Base-by-base conservation (phyloP, 108 stramenopile species). In the Pseudonitzschia pungens region DNA sequence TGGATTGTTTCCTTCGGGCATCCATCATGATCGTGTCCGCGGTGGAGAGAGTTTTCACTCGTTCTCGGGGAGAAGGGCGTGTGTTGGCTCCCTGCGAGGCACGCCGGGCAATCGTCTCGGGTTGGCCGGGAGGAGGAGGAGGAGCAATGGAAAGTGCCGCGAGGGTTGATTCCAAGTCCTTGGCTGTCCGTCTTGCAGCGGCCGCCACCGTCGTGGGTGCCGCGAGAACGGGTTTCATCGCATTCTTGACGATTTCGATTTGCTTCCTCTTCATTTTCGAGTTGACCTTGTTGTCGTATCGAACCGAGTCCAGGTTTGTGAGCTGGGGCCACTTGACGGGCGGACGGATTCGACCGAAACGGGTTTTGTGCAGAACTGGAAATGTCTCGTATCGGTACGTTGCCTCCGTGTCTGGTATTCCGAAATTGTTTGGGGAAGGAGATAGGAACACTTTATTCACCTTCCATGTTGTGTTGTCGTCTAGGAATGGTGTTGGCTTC, bases 401-500 rank as follows among this genome's bases (percentile, higher is more conserved):
- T 2, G 59, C 18, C 3, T 63, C 79, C 33, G 80, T 69, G 43
- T 77, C 83, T 18, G 84, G 84, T 50, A 88, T 66, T 4, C 87
- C 87, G 65, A 69, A 55, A 60, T 81, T 78, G 50, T 73, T 83
- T 22, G 87, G 84, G 14, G 82, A 77, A 16, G 87, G 84, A 26
- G 87, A 82, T 22, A 75, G 77, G 77, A 62, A 88, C 22, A 77
- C 78, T 65, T 83, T 78, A 5, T 67, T 72, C 63, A 81, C 72
- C 50, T 69, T 69, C 24, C 62, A 55, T 50, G 73, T 67, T n/a
- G 60, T 62, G 12, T 69, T 77, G 68, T 88, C 87, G 68, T 93
- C 80, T 11, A 93, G 76, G 64, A 96, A 93, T 6, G 89, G 86
- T 2, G 92, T 92, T 8, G 87, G 85, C 84, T 92, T 89, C 53